These are phyloP conservation scores for Cordyceps pruinosa DNA, from an alignment of 2,329 filamentous ascomycete genomes.

Conservation along the genomic window DNA sequence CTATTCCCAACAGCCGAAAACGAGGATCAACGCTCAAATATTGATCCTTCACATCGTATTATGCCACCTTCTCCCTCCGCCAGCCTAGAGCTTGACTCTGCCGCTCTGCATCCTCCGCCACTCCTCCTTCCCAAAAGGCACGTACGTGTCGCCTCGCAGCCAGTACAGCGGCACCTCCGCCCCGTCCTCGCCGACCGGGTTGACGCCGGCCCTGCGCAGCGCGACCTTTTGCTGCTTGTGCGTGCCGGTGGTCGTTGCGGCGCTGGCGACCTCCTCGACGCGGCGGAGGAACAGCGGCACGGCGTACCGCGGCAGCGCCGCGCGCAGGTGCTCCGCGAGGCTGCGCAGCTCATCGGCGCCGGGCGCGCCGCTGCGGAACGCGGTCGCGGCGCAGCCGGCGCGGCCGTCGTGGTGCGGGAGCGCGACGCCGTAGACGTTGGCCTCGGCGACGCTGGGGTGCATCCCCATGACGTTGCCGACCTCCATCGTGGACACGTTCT, in stretches of 20 bases:
- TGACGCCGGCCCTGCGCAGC: conserved; percentile 64
- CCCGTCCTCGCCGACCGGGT: conserved; percentile 37
- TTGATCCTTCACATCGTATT: too few relatives aligned
- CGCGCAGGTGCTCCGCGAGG: conserved; percentile 51
- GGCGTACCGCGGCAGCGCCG: conserved; percentile 63
- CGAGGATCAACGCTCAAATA: too few relatives aligned
- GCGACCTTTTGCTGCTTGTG: conserved; percentile 81
- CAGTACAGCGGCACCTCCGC: conserved; percentile 50
- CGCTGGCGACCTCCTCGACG: conserved; percentile 45
- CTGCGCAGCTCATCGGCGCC: conserved; percentile 42
- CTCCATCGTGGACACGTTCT: conserved; percentile 77
- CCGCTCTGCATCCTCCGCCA: conserved; percentile 43
- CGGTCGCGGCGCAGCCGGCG: conserved; percentile 71
- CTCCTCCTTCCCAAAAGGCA: conserved; percentile 57
- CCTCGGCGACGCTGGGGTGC: conserved; percentile 62
- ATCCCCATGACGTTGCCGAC: conserved; percentile 65
- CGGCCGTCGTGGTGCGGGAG: conserved; percentile 79
- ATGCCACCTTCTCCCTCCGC: too few relatives aligned
- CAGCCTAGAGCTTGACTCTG: background rate
- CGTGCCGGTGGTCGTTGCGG: conserved; percentile 66
- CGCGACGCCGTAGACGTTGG: conserved; percentile 78
- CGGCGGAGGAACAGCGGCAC: conserved; percentile 71
- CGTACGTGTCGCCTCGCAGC: conserved; percentile 60
- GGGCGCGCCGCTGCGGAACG: conserved; percentile 39
- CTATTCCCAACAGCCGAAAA: too few relatives aligned